Evolutionary conservation across 768 basidiomycete genomes (phyloP).

Genomic region (Termitomyces sp.): DNA sequence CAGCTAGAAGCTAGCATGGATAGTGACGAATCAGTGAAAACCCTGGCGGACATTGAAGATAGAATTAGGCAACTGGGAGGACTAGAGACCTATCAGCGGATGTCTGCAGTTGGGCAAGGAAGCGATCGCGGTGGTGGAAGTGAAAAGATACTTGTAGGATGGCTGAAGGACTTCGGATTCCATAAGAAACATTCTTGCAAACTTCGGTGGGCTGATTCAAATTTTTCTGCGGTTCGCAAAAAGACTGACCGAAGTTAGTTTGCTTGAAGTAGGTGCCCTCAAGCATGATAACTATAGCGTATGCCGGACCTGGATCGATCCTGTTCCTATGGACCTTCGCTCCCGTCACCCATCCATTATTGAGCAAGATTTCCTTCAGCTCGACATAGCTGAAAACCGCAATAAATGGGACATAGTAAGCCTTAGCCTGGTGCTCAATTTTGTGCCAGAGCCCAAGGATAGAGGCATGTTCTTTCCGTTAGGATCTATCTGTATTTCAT

Average conservation of each 20-base stretch:
- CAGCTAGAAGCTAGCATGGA: constrained; percentile 35
- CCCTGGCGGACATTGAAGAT: constrained; percentile 47
- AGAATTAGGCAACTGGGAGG: constrained; percentile 74
- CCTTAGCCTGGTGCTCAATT: constrained; percentile 87
- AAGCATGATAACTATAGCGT: constrained; percentile 75
- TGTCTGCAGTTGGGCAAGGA: constrained; percentile 79
- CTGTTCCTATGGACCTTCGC: constrained; percentile 75
- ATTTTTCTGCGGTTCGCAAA: background rate
- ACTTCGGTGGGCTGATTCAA: constrained; percentile 26
- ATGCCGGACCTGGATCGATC: constrained; percentile 67
- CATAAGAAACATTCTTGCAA: constrained; percentile 19
- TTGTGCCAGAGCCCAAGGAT: constrained; percentile 68
- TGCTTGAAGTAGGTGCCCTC: constrained; percentile 88
- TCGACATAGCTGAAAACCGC: constrained; percentile 46
- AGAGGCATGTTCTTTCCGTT: constrained; percentile 49
- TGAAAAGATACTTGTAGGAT: constrained; percentile 71
- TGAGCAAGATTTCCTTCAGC: constrained; percentile 81
- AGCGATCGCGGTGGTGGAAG: constrained; percentile 84
- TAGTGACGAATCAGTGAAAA: constrained; percentile 20
- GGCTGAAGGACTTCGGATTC: constrained; percentile 58
- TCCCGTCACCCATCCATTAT: constrained; percentile 76
- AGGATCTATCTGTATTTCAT: background rate
- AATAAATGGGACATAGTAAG: constrained; percentile 76
- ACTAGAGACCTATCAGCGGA: constrained; percentile 72
- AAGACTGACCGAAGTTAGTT: constrained; percentile 32